phyloP scores from a whole-genome alignment of 106 monocot genomes.

The Cymbidium sinense region DNA sequence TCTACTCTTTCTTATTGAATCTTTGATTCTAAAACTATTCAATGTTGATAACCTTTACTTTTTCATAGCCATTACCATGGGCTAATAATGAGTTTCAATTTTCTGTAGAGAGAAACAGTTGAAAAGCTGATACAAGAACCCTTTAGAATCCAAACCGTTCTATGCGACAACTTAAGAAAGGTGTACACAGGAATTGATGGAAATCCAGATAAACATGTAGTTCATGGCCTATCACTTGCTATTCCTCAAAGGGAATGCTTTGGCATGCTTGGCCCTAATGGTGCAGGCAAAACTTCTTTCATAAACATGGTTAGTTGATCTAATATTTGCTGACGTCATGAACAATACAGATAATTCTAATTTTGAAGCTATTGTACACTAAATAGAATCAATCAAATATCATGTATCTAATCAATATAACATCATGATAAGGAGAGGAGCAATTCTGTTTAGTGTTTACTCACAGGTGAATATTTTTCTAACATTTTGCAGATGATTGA shows the following conservation, averaged over 20 bases:
- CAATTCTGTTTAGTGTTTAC: too few relatives aligned
- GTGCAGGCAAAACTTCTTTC: constrained; percentile 47
- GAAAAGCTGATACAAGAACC: constrained; percentile 9
- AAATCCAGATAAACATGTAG: constrained; percentile 35
- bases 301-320: constrained; percentile 33
- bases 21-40: not conserved
- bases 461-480: too few relatives aligned
- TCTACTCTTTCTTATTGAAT: not conserved
- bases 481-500: constrained; percentile 36
- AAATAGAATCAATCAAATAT: not conserved
- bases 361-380: not conserved
- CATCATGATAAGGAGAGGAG: too few relatives aligned
- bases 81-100: not conserved
- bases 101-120: constrained; percentile 22
- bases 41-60: too few relatives aligned
- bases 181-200: constrained; percentile 25
- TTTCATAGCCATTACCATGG: not conserved
- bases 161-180: constrained; percentile 30
- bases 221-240: constrained; percentile 33
- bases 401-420: not conserved
- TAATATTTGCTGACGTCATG: not conserved
- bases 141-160: constrained; percentile 5
- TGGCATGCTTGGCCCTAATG: constrained; percentile 43
- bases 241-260: constrained; percentile 33
- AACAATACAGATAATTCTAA: not conserved